Base-by-base conservation (phyloP, 495 filamentous ascomycete species). In the Talaromyces liani region DNA sequence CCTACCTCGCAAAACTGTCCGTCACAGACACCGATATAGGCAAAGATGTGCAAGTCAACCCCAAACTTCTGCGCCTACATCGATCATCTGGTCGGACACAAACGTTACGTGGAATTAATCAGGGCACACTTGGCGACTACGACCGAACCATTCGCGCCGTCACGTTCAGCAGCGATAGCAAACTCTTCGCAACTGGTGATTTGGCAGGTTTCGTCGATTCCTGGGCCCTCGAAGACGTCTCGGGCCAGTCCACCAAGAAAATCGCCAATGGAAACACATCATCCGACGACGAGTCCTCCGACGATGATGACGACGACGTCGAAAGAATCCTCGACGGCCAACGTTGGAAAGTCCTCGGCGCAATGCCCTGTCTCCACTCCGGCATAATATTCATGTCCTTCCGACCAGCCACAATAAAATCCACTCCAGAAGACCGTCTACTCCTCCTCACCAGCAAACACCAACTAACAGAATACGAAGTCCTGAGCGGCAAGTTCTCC, bases 181-280 rank as follows among this genome's bases (percentile, higher is more conserved):
- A 82, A 61, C 83, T 96, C 59, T 72, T 98, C 16, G 90, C 87
- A 7, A 84, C 86, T 14, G 85, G 87, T 36, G 95, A 97, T 73
- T 70, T 98, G 24, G 86, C 87, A 57, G 95, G 95, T 29, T 89
- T 87, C 72, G 82, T 99, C 31, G 93, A 97, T 70, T 91, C 87
- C 14, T 99, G 91, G 87, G 73, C 90, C 4, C 73, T 97, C 31
- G 80, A 84, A 63, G 81, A 79, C 45, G 80, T 80, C 24, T 77
- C 80, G 67, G 80, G 82, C 31, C 62, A 54, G 8, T 29, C 66
- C 7, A 70, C 59, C 58, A 64, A 31, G 57, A 73, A 71, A 71
- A 71, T 53, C 73, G 69, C 56, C 24, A 73, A 68, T 59, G 69
- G 59, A 24, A 58, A 61, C n/a, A 57, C 66, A 7, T 75, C 71